phyloP scores from a whole-genome alignment of 1,284 basidiomycete genomes.

The Pyrrhoderma lamaoense region DNA sequence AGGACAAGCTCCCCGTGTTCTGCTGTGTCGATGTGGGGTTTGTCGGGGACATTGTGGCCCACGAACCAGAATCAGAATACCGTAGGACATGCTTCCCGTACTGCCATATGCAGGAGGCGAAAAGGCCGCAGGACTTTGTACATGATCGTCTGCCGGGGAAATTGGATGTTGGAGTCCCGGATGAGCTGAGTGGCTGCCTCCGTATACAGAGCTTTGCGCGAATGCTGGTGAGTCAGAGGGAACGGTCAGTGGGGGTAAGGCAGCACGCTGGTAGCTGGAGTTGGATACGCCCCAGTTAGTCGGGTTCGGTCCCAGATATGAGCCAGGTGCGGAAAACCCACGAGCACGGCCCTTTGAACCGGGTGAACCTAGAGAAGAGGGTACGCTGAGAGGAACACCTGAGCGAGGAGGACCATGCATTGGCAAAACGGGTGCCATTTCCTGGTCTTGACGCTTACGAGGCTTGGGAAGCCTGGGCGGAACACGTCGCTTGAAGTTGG shows the following conservation, averaged over 20 bases:
- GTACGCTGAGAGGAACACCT: conserved; percentile 55
- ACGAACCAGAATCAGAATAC: conserved; percentile 45
- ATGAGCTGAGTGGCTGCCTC: conserved; percentile 38
- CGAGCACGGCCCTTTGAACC: conserved; percentile 53
- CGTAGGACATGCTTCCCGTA: conserved; percentile 39
- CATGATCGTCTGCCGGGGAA: conserved; percentile 54
- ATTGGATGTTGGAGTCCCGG: conserved; percentile 46
- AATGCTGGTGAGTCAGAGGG: conserved; percentile 61
- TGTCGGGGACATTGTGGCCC: conserved; percentile 43
- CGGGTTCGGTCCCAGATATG: conserved; percentile 51
- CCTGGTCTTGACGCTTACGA: conserved; percentile 64
- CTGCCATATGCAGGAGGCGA: conserved; percentile 41
- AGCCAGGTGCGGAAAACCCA: conserved; percentile 74
- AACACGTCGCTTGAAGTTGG: conserved; percentile 87
- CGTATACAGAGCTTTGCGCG: conserved; percentile 46
- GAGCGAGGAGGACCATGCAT: conserved; percentile 65
- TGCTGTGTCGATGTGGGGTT: conserved; percentile 38
- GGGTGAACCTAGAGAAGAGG: conserved; percentile 35
- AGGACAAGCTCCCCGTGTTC: conserved; percentile 65
- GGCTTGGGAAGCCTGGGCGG: conserved; percentile 84
- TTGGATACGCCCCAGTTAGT: conserved; percentile 38
- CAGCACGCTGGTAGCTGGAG: conserved; percentile 48
- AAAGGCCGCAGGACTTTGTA: conserved; percentile 49
- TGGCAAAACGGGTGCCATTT: conserved; percentile 33
- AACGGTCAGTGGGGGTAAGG: conserved; percentile 73